A percentile compares a stretch with the other conserved stretches of the same genome.
phyloP scores from a whole-genome alignment of 495 filamentous ascomycete species.

The Hyaloscypha finlandica region DNA sequence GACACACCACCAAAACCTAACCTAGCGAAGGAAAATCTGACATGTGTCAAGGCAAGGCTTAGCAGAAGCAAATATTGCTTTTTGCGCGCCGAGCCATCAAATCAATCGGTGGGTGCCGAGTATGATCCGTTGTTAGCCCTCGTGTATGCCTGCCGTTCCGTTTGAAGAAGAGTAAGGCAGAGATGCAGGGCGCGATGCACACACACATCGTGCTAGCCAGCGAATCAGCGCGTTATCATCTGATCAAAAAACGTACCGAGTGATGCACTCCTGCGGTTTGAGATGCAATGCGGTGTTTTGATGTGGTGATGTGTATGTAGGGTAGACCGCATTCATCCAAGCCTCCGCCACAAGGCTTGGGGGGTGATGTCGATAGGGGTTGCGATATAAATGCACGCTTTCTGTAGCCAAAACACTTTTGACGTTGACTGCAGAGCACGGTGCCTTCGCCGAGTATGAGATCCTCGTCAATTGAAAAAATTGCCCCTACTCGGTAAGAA shows the following conservation, averaged over 20 bases:
- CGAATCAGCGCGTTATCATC: constrained; percentile 19
- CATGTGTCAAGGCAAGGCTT: background rate
- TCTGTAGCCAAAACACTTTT: background rate
- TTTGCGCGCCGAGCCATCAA: constrained; percentile 23
- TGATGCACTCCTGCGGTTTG: constrained; percentile 12
- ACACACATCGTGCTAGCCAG: background rate
- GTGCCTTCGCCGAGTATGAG: background rate
- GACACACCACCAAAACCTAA: background rate
- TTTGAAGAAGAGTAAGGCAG: background rate
- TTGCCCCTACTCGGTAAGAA: background rate
- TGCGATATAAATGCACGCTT: background rate
- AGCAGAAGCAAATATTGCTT: constrained; percentile 12
- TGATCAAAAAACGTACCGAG: constrained; percentile 20
- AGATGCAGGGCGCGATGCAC: constrained; percentile 6
- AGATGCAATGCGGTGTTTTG: background rate
- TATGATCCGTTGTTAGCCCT: background rate
- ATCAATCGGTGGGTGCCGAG: constrained; percentile 9
- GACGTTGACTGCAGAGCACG: background rate
- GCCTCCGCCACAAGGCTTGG: background rate
- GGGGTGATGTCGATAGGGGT: background rate
- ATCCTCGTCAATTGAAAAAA: background rate
- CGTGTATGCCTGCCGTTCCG: constrained; percentile 12
- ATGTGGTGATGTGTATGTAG: constrained; percentile 8
- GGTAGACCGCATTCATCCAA: constrained; percentile 13
- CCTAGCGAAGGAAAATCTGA: background rate